Conservation (phyloP, 768 basidiomycete genomes). For the Mycena epipterygia region DNA sequence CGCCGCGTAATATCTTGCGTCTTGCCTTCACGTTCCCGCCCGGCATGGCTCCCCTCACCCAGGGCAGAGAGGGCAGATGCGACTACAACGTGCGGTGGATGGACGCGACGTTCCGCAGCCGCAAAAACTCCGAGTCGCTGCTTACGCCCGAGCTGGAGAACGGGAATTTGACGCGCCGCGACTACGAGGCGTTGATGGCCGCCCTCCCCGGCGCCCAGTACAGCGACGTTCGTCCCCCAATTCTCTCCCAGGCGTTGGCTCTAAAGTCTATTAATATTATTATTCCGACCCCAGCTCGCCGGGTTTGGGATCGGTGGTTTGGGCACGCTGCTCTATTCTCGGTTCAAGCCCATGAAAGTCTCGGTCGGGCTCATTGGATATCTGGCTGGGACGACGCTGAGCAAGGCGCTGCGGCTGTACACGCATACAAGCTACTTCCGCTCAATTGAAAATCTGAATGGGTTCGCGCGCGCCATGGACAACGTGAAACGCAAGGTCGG, state of each 20-base stretch:
- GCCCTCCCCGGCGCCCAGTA: background rate
- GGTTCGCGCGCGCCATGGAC: slow-evolving; percentile 35
- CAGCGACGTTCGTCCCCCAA: slow-evolving; percentile 10
- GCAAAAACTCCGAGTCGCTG: slow-evolving; percentile 12
- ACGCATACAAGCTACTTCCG: slow-evolving; percentile 4
- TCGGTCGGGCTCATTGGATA: background rate
- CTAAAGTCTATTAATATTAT: too few relatives aligned
- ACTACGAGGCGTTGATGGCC: slow-evolving; percentile 26
- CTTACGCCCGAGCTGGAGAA: slow-evolving; percentile 29
- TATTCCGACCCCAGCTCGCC: background rate
- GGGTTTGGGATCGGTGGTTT: background rate
- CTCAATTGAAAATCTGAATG: slow-evolving; percentile 24
- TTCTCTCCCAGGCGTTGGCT: background rate
- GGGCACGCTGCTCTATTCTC: background rate
- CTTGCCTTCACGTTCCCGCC: too few relatives aligned
- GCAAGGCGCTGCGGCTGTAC: background rate
- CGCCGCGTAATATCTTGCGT: too few relatives aligned
- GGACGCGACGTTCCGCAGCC: slow-evolving; percentile 19
- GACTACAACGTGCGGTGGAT: slow-evolving; percentile 27
- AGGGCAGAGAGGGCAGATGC: background rate
- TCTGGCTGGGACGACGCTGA: background rate
- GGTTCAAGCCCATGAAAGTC: background rate
- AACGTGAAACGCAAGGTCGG: slow-evolving; percentile 31
- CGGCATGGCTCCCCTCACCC: too few relatives aligned
- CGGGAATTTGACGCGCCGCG: slow-evolving; percentile 21